phyloP scores from a whole-genome alignment of 2,329 filamentous ascomycete genomes.

The Arthrobotrys entomopaga region DNA sequence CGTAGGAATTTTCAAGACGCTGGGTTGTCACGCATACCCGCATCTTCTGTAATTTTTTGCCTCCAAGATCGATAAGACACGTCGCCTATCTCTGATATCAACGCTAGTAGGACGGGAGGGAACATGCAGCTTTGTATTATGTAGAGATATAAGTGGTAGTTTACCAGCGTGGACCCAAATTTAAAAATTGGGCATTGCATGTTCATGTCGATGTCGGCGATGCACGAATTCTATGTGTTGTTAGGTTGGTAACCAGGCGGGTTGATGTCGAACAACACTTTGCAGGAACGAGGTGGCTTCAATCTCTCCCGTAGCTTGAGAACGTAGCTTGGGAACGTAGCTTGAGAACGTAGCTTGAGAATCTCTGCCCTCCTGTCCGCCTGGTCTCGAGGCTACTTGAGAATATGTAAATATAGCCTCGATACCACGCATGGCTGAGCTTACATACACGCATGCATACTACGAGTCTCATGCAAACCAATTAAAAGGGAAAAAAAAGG shows the following conservation, averaged over 20 bases:
- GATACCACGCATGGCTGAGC: too few relatives aligned
- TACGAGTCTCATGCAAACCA: too few relatives aligned
- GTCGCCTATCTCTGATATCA: conserved; percentile 47
- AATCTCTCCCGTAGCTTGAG: too few relatives aligned
- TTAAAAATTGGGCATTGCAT: not conserved
- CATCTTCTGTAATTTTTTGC: not conserved
- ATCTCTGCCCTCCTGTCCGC: too few relatives aligned
- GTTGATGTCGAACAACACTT: too few relatives aligned
- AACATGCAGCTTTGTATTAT: conserved; percentile 7
- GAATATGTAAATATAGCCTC: too few relatives aligned
- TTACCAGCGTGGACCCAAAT: not conserved
- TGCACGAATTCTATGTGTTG: not conserved
- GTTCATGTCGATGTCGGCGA: conserved; percentile 1
- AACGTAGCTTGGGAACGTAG: too few relatives aligned
- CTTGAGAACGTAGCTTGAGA: too few relatives aligned
- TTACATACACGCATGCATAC: too few relatives aligned
- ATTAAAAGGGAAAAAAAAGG: too few relatives aligned
- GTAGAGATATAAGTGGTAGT: conserved; percentile 3
- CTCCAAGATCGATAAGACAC: conserved; percentile 52
- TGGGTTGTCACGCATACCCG: conserved; percentile 1
- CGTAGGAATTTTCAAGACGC: not conserved
- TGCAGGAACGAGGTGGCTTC: too few relatives aligned
- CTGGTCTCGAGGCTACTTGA: too few relatives aligned
- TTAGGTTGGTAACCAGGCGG: not conserved
- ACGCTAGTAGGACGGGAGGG: conserved; percentile 21